A percentile compares a stretch with the other conserved stretches of the same genome.
These are phyloP conservation scores for Betula pendula DNA, from an alignment of 306 rosid species.

Conservation along the genomic window DNA sequence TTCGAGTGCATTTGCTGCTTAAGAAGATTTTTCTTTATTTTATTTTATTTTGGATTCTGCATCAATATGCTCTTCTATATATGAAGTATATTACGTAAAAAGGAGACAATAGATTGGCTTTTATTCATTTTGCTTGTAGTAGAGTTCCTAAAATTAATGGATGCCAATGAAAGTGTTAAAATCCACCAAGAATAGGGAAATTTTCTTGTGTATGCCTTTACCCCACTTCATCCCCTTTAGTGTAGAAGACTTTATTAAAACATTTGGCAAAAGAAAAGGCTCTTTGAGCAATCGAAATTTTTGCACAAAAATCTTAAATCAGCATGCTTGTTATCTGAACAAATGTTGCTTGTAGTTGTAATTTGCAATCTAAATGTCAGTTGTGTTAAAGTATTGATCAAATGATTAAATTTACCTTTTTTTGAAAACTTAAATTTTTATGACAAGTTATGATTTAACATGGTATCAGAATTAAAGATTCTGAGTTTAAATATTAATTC, in stretches of 20 bases:
- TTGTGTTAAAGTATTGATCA: too few relatives aligned
- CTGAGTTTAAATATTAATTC: too few relatives aligned
- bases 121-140: background rate
- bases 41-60: conserved; percentile 24
- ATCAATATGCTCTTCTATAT: background rate
- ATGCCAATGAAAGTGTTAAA: background rate
- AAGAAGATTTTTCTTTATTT: background rate
- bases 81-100: background rate
- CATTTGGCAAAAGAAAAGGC: background rate
- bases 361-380: too few relatives aligned
- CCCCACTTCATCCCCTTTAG: background rate
- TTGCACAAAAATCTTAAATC: too few relatives aligned
- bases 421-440: too few relatives aligned
- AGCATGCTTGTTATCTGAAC: background rate
- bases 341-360: too few relatives aligned
- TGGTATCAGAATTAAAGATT: too few relatives aligned
- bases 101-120: background rate
- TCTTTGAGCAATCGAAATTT: background rate
- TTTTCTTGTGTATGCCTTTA: background rate
- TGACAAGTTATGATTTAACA: too few relatives aligned
- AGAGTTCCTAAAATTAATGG: background rate
- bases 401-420: too few relatives aligned
- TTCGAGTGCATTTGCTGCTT: background rate
- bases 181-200: background rate
- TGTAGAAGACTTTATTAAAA: too few relatives aligned